Evolutionary conservation across 441 rosid genomes (phyloP).

Genomic region (Kokia cookei): DNA sequence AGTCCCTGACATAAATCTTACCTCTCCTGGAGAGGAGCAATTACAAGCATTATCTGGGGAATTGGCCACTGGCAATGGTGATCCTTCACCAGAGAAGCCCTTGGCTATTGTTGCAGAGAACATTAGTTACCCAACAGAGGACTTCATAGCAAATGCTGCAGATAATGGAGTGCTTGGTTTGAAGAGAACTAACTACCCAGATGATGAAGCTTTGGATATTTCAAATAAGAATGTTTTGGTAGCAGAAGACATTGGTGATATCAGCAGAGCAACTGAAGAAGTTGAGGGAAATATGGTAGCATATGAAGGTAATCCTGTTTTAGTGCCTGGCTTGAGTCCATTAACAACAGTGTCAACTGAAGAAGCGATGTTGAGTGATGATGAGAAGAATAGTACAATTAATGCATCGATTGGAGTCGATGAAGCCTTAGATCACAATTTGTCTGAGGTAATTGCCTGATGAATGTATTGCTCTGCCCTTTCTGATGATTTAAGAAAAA

Average conservation of each 20-base stretch:
- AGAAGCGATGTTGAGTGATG: conserved; percentile 16
- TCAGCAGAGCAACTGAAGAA: conserved; percentile 14
- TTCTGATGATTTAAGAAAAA: not conserved
- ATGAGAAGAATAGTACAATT: conserved; percentile 7
- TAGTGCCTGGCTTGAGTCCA: conserved; percentile 61
- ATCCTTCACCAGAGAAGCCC: conserved; percentile 20
- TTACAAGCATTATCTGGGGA: conserved; percentile 8
- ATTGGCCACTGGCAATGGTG: not conserved
- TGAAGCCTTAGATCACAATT: conserved; percentile 25
- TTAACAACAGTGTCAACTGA: conserved; percentile 22
- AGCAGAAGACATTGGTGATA: conserved; percentile 9
- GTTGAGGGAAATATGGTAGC: conserved; percentile 14
- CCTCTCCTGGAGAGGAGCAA: conserved; percentile 3
- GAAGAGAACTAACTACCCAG: conserved; percentile 2
- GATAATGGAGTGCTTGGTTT: conserved; percentile 13
- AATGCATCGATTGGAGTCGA: conserved; percentile 23
- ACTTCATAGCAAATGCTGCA: conserved; percentile 12
- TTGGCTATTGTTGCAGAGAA: conserved; percentile 30
- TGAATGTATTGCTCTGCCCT: conserved; percentile 24
- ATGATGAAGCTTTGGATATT: conserved; percentile 16
- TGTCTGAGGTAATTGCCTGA: conserved; percentile 72
- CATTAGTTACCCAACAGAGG: conserved; percentile 22
- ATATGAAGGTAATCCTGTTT: conserved; percentile 39
- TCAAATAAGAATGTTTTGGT: not conserved
- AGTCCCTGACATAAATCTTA: conserved; percentile 2